Conservation (phyloP, 805 yeast genomes). For the Blastobotrys terrestris region DNA sequence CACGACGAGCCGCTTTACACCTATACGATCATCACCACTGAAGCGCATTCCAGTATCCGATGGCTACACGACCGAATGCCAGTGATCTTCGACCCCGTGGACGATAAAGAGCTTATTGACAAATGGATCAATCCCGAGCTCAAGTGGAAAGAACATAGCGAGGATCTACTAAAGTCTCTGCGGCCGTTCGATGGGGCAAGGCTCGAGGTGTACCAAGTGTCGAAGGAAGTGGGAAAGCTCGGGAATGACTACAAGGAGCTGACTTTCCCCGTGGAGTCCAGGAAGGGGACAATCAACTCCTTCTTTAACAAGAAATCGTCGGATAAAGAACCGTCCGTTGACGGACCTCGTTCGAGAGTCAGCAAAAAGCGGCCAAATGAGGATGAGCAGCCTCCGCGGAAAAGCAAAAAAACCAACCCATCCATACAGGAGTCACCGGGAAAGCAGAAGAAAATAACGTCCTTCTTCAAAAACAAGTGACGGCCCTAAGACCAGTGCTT, state of each 20-base stretch:
- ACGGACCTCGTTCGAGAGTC: not conserved
- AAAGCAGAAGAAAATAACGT: not conserved
- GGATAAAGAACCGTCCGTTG: not conserved
- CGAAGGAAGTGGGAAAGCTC: conserved; percentile 58
- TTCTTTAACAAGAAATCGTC: conserved; percentile 5
- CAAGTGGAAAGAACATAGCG: conserved; percentile 21
- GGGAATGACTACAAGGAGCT: conserved; percentile 41
- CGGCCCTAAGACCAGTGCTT: too few species aligned
- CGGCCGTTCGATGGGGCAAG: conserved; percentile 32
- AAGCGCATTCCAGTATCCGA: conserved; percentile 52
- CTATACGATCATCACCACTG: conserved; percentile 69
- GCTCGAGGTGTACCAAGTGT: conserved; percentile 52
- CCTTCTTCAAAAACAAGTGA: not conserved
- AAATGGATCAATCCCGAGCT: conserved; percentile 52
- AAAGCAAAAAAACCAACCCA: not conserved
- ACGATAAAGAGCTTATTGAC: conserved; percentile 47
- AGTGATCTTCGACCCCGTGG: conserved; percentile 49
- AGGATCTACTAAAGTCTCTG: conserved; percentile 37
- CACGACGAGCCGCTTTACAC: conserved; percentile 34
- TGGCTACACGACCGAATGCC: conserved; percentile 84
- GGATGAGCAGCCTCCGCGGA: not conserved
- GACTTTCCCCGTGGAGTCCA: conserved; percentile 26
- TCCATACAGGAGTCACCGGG: not conserved
- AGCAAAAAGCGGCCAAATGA: not conserved
- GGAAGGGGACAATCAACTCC: conserved; percentile 7